phyloP scores from a whole-genome alignment of 768 basidiomycete species.

The Podaxis sp. region DNA sequence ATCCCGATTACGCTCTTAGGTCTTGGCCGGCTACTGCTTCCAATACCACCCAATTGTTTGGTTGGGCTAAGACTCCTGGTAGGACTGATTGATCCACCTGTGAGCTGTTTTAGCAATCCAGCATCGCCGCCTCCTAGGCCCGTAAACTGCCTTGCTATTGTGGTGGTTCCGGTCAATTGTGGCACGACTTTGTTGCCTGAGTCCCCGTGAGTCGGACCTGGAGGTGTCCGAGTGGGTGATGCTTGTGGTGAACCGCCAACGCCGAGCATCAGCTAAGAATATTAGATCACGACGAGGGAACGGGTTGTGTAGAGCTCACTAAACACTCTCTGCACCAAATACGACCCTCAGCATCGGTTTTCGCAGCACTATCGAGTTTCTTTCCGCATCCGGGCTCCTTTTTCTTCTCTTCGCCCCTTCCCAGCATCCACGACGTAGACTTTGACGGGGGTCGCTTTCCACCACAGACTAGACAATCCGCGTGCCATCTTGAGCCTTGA shows the following conservation, averaged over 20 bases:
- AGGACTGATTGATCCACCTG: conserved; percentile 66
- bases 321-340: conserved; percentile 87
- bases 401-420: conserved; percentile 47
- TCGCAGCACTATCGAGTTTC: conserved; percentile 80
- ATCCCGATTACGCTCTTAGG: conserved; percentile 81
- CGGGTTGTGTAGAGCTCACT: conserved; percentile 40
- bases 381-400: conserved; percentile 80
- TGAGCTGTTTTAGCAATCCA: conserved; percentile 53
- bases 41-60: conserved; percentile 54
- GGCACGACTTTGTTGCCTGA: conserved; percentile 38
- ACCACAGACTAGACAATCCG: conserved; percentile 75
- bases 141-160: conserved; percentile 75
- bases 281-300: not conserved
- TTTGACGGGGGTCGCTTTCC: conserved; percentile 56
- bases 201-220: conserved; percentile 46
- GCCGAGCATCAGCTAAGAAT: conserved; percentile 52
- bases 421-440: conserved; percentile 34
- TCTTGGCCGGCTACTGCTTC: conserved; percentile 47
- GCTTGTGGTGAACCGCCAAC: conserved; percentile 48
- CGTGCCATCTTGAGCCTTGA: conserved; percentile 80
- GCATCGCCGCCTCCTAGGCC: conserved; percentile 49
- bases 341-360: conserved; percentile 62
- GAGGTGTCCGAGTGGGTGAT: conserved; percentile 52
- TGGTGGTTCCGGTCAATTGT: conserved; percentile 72
- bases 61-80: conserved; percentile 77